Base-by-base conservation (phyloP, 192 early-diverging fungal species). In the Coemansia sp. region DNA sequence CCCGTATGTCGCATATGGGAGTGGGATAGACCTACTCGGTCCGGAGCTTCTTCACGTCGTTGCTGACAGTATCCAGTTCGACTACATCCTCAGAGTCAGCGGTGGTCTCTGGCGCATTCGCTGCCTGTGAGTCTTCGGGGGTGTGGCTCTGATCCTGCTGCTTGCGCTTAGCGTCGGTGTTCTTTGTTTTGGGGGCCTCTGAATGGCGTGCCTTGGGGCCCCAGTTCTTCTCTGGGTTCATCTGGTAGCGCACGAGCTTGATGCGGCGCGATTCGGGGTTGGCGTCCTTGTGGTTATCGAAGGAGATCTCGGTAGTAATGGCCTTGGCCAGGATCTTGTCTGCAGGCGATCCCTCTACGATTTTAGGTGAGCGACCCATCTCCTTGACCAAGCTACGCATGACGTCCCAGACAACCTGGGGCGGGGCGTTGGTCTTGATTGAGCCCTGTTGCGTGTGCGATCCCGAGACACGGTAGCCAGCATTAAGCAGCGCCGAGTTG, bases 141-240 rank as follows among this genome's bases (percentile, higher is more conserved):
- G 8, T 16, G 47, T 13, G 6, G 46, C 16, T 34, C 62, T 39
- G 61, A 13, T 44, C 20, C 7, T 52, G 55, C n/a, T 80, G 74
- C 71, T 81, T 75, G 68, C 79, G 74, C 60, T 84, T 79, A 16
- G 60, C 15, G 27, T 63, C 72, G 3, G 29, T 16, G n/a, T 41
- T 65, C 63, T 40, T 34, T 20, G 40, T 20, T 65, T 79, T 79
- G 34, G 78, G 74, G 0, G 71, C 40, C 68, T 74, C 72, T 0
- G 70, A 74, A 53, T 84, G 82, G 44, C 93, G 84, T 29, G 92
- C 94, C 78, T 96, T 97, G 44, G 98, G 98, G 0, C 98, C 98
- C 98, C 98, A 99, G 80, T 93, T 89, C 66, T 91, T 90, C 24
- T 90, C 89, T n/a, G 98, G 98, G 72, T 99, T 99, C 65, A 92